Base-by-base conservation (phyloP, 768 basidiomycete species). In the Cystoderma amianthinum region DNA sequence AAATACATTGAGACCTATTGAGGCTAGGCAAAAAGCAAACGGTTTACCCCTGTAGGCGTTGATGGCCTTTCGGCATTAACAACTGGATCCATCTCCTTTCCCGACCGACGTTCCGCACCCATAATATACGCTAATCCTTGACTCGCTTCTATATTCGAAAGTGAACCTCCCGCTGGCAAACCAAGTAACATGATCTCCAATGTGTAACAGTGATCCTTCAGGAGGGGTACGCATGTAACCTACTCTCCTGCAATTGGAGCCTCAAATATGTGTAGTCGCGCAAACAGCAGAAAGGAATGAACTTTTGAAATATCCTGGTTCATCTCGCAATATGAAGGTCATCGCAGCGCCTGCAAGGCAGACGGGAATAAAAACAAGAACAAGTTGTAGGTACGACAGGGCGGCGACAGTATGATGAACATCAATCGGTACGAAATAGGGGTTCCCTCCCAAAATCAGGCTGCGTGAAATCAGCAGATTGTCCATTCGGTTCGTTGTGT, bases 281-380 rank as follows among this genome's bases (percentile, higher is more conserved):
- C 39, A 44, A 16, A 45, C 46, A 15, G 46, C 44, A 13, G 46
- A 36, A 19, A 48, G 36, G 34, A 48, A 48, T 3, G 46, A 48
- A 12, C 32, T 32, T 18, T 48, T 44, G 38, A 40, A 48, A 24
- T 48, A 36, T 18, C 34, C 34, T 10, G 32, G 34, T 4, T 34
- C 21, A 16, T 48, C 34, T 3, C 17, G 13, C 12, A 16, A 23
- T 40, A 48, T 45, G n/a, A 45, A 16, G 2, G 42, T 20, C 22
- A 25, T 39, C 7, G 44, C 24, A 11, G 38, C n/a, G 4, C 33
- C 18, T 7, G 43, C 37, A 15, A 48, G 19, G 20, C 41, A 13
- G 12, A 32, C 24, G 21, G 47, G 40, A 20, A 42, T 20, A 5
- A 37, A 11, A 13, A 45, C 17, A 3, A 48, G 44, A n/a, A 42